Conservation (phyloP, 768 basidiomycete species). For the Tricholoma furcatifolium region DNA sequence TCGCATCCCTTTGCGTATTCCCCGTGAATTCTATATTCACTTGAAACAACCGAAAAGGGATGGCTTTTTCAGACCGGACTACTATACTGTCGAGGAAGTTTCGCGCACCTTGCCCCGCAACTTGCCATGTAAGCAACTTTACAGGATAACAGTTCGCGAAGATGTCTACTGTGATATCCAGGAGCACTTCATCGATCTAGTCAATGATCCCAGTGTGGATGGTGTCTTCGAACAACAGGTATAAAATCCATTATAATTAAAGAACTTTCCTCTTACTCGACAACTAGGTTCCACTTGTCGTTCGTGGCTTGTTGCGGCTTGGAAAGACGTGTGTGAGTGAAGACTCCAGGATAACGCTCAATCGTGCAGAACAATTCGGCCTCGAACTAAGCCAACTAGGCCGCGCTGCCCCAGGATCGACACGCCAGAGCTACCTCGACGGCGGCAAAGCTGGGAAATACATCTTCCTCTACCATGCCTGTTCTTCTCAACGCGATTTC, state of each 20-base stretch:
- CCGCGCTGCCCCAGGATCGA: constrained; percentile 52
- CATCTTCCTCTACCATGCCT: constrained; percentile 87
- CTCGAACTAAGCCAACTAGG: constrained; percentile 85
- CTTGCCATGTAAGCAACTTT: constrained; percentile 74
- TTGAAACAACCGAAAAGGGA: constrained; percentile 62
- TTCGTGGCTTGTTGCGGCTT: constrained; percentile 78
- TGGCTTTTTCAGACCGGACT: constrained; percentile 64
- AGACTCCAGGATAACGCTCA: constrained; percentile 69
- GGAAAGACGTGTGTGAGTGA: constrained; percentile 80
- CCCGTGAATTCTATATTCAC: constrained; percentile 92
- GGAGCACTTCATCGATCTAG: constrained; percentile 89
- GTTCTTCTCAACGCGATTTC: constrained; percentile 66
- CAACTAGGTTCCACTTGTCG: constrained; percentile 72
- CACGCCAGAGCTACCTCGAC: constrained; percentile 70
- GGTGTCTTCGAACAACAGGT: constrained; percentile 95
- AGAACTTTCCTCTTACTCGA: neutral
- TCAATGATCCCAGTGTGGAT: constrained; percentile 92
- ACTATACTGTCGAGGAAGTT: constrained; percentile 73
- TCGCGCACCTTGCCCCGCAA: constrained; percentile 78
- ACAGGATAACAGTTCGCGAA: constrained; percentile 81
- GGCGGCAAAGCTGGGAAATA: constrained; percentile 70
- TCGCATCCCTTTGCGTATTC: constrained; percentile 80
- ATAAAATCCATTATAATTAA: constrained; percentile 13
- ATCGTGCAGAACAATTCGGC: constrained; percentile 76
- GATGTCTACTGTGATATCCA: constrained; percentile 80